Percentiles rank a stretch among this genome's conserved stretches.
Conservation (phyloP, 257 asterid genomes). For the Plantago ovata region DNA sequence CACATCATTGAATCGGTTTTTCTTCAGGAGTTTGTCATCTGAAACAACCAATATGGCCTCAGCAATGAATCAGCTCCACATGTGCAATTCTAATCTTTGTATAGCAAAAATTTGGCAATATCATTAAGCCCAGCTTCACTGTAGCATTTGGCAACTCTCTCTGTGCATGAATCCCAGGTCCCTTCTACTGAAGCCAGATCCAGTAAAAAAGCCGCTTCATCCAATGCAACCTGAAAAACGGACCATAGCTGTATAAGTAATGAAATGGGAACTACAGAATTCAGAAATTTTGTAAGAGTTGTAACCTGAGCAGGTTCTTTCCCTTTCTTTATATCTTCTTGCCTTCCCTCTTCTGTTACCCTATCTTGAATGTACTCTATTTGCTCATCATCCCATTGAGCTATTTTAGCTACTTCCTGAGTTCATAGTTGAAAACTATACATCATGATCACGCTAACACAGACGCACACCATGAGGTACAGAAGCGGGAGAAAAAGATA, state of each 20-base stretch:
- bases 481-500: not conserved
- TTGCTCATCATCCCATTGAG: conserved; percentile 97
- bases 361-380: conserved; percentile 85
- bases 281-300: conserved; percentile 5
- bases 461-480: conserved; percentile 8
- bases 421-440: conserved; percentile 5
- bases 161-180: conserved; percentile 67
- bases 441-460: not conserved
- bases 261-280: conserved; percentile 9
- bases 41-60: too few species aligned
- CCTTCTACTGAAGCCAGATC: conserved; percentile 92
- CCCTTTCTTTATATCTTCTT: conserved; percentile 82
- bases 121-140: conserved; percentile 63
- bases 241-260: conserved; percentile 4
- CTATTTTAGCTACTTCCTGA: conserved; percentile 85
- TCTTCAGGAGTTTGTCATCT: too few species aligned
- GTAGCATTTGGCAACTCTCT: conserved; percentile 75
- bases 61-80: too few species aligned
- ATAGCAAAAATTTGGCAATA: conserved; percentile 69
- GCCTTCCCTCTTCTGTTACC: conserved; percentile 80
- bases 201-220: conserved; percentile 92
- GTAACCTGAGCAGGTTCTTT: conserved; percentile 85
- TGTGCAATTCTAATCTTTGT: conserved; percentile 38
- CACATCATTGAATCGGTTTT: too few species aligned
- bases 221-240: conserved; percentile 61